phyloP scores from a whole-genome alignment of 306 rosid species.

The Crotalaria pallida region DNA sequence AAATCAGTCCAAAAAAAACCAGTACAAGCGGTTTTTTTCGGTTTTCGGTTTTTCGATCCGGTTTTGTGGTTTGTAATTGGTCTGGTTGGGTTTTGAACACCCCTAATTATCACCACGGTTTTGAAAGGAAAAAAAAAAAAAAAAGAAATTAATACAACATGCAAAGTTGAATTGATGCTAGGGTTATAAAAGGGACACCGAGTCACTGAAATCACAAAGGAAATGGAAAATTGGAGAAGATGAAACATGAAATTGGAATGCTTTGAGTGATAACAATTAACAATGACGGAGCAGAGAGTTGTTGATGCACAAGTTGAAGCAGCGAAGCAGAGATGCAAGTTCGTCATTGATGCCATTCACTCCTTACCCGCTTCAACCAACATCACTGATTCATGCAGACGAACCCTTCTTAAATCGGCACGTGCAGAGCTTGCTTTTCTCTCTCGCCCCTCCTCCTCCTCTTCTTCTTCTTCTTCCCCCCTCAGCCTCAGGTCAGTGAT shows the following conservation, averaged over 20 bases:
- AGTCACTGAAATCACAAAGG: background rate
- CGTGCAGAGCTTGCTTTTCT: slow-evolving; percentile 66
- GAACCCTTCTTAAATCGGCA: slow-evolving; percentile 71
- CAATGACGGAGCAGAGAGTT: slow-evolving; percentile 18
- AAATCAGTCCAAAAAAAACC: too few species aligned
- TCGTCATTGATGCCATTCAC: slow-evolving; percentile 45
- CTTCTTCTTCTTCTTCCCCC: slow-evolving; percentile 22
- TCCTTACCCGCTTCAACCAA: slow-evolving; percentile 45
- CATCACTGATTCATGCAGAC: slow-evolving; percentile 53
- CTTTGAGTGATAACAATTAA: background rate
- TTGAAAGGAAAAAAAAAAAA: too few species aligned
- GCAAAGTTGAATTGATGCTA: too few species aligned
- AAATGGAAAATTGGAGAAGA: slow-evolving; percentile 3
- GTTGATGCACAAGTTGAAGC: slow-evolving; percentile 45
- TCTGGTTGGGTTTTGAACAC: too few species aligned
- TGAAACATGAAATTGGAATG: background rate
- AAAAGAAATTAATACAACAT: too few species aligned
- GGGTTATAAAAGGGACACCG: too few species aligned
- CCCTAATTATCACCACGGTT: too few species aligned
- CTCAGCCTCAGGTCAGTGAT: slow-evolving; percentile 54
- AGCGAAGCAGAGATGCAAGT: slow-evolving; percentile 73
- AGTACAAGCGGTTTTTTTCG: too few species aligned
- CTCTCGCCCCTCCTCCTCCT: slow-evolving; percentile 37
- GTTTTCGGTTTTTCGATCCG: too few species aligned
- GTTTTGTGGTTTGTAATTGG: too few species aligned